Base-by-base conservation (phyloP, 768 basidiomycete species). In the Floccularia luteovirens region DNA sequence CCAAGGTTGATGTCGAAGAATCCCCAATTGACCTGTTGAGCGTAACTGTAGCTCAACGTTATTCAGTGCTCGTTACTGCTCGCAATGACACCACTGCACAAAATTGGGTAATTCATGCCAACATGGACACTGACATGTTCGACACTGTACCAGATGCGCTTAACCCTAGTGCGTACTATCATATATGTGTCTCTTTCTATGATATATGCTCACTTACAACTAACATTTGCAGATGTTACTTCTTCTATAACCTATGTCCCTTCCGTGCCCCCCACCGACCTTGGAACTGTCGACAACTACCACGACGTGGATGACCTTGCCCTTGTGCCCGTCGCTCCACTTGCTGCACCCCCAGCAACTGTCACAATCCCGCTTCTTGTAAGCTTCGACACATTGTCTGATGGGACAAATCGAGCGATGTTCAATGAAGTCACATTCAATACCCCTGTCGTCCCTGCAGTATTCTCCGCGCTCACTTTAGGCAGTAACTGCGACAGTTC, bases 21-120 rank as follows among this genome's bases (percentile, higher is more conserved):
- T 83, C 64, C 28, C 72, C 80, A 0, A 80, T 81, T 46, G 84
- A 89, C 54, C 58, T 84, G 25, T 51, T 97, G 36, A 72, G 77
- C 31, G 42, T 97, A 42, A 71, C 89, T 11, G 90, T 85, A 22
- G 92, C 92, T 0, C 94, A 98, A 59, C 79, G 94, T 14, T 96
- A 94, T 60, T 93, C 92, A 0, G 68, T 99, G 28, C 78, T 97
- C 23, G 89, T 99, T 38, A 83, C 82, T 8, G 93, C 94, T 7
- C 77, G 84, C 35, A 93, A 93, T 59, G 87, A 91, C 47, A 85
- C 82, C 0, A 63, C 73, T 2, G 65, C 74, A 16, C n/a, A n/a
- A n/a, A 96, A 99, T 67, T 98, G 82, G 81, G 78, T 76, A 37
- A 78, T 99, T 43, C 88, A 91, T 53, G 85, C 86, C 4, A 88